phyloP scores from a whole-genome alignment of 768 basidiomycete genomes.

The Mycena albidolilacea region DNA sequence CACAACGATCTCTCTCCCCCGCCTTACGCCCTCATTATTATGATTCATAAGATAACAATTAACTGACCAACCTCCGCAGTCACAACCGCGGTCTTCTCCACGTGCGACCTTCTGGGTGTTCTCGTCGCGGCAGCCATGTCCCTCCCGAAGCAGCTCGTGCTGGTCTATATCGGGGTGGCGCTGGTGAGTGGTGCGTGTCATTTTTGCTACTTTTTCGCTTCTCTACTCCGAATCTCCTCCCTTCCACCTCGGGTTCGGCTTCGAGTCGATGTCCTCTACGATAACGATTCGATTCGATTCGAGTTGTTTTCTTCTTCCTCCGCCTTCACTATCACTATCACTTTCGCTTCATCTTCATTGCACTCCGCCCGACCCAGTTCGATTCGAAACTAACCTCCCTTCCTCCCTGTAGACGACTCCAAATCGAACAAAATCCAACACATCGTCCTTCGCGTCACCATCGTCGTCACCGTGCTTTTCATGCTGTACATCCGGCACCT shows the following conservation, averaged over 20 bases:
- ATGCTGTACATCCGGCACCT: conserved; percentile 56
- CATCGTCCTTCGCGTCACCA: conserved; percentile 47
- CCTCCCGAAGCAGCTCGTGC: conserved; percentile 61
- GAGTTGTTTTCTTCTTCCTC: too few relatives aligned
- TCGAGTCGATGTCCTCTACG: too few relatives aligned
- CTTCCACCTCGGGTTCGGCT: too few relatives aligned
- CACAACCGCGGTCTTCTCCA: conserved; percentile 57
- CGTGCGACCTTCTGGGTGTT: conserved; percentile 56
- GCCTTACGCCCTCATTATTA: too few relatives aligned
- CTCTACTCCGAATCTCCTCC: too few relatives aligned
- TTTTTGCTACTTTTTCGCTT: too few relatives aligned
- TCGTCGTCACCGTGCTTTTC: conserved; percentile 51
- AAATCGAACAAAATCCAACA: conserved; percentile 52
- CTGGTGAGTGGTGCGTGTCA: conserved; percentile 8
- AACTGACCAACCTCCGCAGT: conserved; percentile 36
- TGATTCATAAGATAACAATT: too few relatives aligned
- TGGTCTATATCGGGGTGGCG: conserved; percentile 58
- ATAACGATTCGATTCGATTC: too few relatives aligned
- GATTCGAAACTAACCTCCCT: neutral
- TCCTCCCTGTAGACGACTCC: neutral
- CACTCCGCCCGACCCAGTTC: too few relatives aligned
- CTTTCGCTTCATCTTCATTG: too few relatives aligned
- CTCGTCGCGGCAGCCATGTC: conserved; percentile 54
- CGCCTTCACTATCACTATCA: too few relatives aligned
- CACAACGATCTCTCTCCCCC: too few relatives aligned